Percentiles rank a stretch among this genome's conserved stretches.
Evolutionary conservation across 2,329 filamentous ascomycete species (phyloP).

Genomic region (Colletotrichum tropicale): DNA sequence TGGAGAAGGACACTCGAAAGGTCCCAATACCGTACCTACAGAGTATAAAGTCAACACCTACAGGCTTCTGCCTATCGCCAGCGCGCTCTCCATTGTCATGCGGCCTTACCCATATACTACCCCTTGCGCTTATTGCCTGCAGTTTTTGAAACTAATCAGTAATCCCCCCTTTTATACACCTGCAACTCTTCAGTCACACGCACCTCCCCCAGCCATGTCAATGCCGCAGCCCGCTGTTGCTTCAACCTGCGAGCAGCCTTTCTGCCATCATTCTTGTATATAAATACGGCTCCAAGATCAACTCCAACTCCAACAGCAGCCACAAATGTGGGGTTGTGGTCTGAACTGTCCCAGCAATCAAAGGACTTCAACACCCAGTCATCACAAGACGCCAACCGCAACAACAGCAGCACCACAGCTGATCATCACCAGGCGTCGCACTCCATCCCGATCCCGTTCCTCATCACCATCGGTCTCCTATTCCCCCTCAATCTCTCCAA

Average conservation of each 20-base stretch:
- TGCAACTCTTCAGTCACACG: neutral
- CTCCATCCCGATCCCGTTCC: too few species aligned
- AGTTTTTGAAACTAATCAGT: neutral
- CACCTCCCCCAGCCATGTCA: neutral
- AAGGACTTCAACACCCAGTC: too few species aligned
- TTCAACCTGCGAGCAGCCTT: too few species aligned
- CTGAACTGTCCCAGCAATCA: too few species aligned
- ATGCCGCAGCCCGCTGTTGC: fast-evolving
- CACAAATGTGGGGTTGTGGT: neutral
- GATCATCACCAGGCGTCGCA: too few species aligned
- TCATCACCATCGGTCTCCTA: fast-evolving
- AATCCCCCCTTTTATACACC: neutral
- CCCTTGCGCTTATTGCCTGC: neutral
- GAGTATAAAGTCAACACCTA: fast-evolving
- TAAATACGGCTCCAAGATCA: neutral
- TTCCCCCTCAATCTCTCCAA: fast-evolving
- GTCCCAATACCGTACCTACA: fast-evolving
- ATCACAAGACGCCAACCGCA: neutral
- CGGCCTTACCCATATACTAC: too few species aligned
- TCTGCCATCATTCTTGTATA: neutral
- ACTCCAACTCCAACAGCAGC: neutral
- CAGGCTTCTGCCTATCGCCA: neutral
- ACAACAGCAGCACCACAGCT: too few species aligned
- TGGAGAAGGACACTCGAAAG: fast-evolving
- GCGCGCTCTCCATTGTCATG: too few species aligned